Evolutionary conservation across 2,329 filamentous ascomycete species (phyloP), one percentile per base, ranked within the genome.

Genomic region (Paramyrothecium sp.): DNA sequence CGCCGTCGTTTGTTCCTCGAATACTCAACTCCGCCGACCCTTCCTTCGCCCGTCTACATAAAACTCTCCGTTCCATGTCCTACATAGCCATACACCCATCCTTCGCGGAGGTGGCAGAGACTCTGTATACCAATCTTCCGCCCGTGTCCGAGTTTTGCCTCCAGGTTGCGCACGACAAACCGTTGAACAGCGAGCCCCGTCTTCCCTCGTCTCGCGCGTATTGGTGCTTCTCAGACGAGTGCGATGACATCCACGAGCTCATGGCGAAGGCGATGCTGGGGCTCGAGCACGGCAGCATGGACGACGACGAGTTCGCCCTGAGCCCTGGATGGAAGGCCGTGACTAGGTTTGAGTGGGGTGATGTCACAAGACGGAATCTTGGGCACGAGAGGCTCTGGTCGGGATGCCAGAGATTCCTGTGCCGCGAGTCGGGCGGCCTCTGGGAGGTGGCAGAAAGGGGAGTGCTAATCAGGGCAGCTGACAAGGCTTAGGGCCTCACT

Each of bases 61-160:
- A 69, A 8, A 75, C 75, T 5, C 68, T 88, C 49, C 73, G 74
- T 16, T 74, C 78, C 20, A 71, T 89, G 51, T 77, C 75, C 55
- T 90, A 90, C 67, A 79, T 87, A 3, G 86, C 84, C 41, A 82
- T 90, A 8, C 91, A 91, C 63, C 89, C 89, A 0, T 84, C 87
- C 38, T 78, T 81, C 51, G 80, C 81, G 7, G 88, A 91, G 66
- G 78, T 89, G 53, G 55, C 58, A n/a, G 72, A 80, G 44, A 73
- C 72, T 49, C 72, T 84, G 1, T 69, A 84, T 2, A 67, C 72
- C 2, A 63, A 76, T 57, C 77, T 87, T 59, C 80, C 79, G 1
- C 77, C 71, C 12, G 63, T 89, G 3, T 75, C 81, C 47, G 74
- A 74, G 13, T 71, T 89, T 1, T 86, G 78, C 56, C 70, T 88